Conservation (phyloP, 345 rosid genomes). For the Iberis pinnata region DNA sequence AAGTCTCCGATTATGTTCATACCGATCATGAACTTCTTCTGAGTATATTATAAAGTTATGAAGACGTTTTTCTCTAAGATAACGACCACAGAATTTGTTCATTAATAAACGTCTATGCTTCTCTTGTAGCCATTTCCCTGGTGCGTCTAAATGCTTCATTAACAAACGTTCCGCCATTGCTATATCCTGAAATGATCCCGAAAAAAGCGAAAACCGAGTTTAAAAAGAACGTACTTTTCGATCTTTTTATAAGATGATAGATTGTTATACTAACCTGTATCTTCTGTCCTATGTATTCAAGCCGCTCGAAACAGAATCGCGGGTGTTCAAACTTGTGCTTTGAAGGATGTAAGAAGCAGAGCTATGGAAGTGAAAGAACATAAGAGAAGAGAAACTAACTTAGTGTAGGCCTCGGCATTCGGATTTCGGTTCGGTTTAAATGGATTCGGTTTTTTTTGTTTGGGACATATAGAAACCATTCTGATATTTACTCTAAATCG, state of each 20-base stretch:
- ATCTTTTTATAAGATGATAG: neutral
- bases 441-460: too few relatives aligned
- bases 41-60: constrained; percentile 55
- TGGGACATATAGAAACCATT: too few relatives aligned
- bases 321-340: constrained; percentile 90
- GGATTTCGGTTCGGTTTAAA: too few relatives aligned
- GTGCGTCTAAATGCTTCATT: constrained; percentile 95
- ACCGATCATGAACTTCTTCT: constrained; percentile 69
- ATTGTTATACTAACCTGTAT: constrained; percentile 51
- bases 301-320: constrained; percentile 74
- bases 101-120: constrained; percentile 70
- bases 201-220: neutral
- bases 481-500: too few relatives aligned
- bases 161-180: constrained; percentile 84
- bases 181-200: constrained; percentile 49
- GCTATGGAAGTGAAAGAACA: constrained; percentile 36
- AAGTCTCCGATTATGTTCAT: constrained; percentile 68
- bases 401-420: too few relatives aligned
- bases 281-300: constrained; percentile 92
- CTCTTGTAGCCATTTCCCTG: constrained; percentile 84
- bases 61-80: constrained; percentile 68
- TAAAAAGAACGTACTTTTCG: neutral
- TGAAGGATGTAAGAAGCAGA: constrained; percentile 96
- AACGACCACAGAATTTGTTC: constrained; percentile 94
- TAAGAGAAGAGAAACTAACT: constrained; percentile 8